Evolutionary conservation across 805 yeast species (phyloP).

Genomic region (Saturnispora bothae): DNA sequence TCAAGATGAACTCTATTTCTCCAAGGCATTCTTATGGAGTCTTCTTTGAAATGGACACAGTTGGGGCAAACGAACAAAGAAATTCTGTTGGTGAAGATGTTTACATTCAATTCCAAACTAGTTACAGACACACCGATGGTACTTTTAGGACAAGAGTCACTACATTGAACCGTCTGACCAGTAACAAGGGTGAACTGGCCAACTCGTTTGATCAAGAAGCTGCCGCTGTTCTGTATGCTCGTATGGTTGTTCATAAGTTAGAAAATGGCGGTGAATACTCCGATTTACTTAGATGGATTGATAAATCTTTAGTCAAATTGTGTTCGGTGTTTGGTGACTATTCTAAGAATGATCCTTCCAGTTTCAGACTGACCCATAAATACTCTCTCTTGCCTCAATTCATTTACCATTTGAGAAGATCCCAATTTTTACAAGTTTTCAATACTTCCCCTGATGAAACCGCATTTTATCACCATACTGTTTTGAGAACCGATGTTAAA

Average conservation of each 20-base stretch:
- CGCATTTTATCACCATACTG: constrained; percentile 88
- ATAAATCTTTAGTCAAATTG: constrained; percentile 77
- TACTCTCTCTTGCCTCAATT: constrained; percentile 91
- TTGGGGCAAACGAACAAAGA: constrained; percentile 36
- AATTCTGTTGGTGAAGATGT: constrained; percentile 28
- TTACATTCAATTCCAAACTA: constrained; percentile 68
- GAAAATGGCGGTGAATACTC: constrained; percentile 69
- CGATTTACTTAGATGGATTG: constrained; percentile 90
- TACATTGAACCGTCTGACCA: constrained; percentile 53
- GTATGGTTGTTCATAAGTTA: constrained; percentile 80
- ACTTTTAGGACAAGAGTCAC: constrained; percentile 83
- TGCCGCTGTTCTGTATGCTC: constrained; percentile 87
- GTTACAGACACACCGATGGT: constrained; percentile 94
- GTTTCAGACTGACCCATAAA: constrained; percentile 75
- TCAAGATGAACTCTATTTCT: constrained; percentile 75
- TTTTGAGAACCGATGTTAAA: constrained; percentile 83
- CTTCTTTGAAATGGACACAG: constrained; percentile 70
- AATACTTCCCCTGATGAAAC: constrained; percentile 99
- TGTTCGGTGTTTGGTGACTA: constrained; percentile 93
- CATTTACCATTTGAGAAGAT: constrained; percentile 88
- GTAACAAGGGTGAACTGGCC: constrained; percentile 39
- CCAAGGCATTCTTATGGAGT: constrained; percentile 85
- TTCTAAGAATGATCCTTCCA: constrained; percentile 70
- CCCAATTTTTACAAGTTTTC: constrained; percentile 91
- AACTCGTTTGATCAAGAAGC: constrained; percentile 94